A percentile compares a stretch with the other conserved stretches of the same genome.
Evolutionary conservation across 192 early-diverging fungal genomes (phyloP).

Genomic region (Backusella circina): DNA sequence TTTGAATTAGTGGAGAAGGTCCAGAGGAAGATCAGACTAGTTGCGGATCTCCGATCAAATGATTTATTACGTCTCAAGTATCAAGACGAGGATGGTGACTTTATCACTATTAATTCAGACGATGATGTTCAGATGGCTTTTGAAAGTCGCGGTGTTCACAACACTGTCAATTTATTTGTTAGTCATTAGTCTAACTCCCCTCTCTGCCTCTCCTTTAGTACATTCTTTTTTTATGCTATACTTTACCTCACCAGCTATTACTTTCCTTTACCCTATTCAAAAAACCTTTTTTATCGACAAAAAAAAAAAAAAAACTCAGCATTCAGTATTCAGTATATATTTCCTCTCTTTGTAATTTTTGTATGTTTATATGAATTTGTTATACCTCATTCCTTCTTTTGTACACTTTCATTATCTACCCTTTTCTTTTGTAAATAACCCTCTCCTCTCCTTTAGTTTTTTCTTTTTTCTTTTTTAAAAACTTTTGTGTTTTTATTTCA

Average conservation of each 20-base stretch:
- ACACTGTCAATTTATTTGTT: slow-evolving; percentile 53
- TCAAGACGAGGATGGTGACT: slow-evolving; percentile 91
- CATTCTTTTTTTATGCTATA: background rate
- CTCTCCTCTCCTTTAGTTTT: background rate
- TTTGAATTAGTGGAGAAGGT: slow-evolving; percentile 75
- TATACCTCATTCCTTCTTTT: background rate
- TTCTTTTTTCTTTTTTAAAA: background rate
- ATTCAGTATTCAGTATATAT: background rate
- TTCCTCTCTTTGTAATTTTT: background rate
- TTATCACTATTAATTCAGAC: slow-evolving; percentile 78
- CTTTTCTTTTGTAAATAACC: background rate
- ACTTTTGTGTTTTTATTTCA: background rate
- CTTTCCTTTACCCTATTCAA: background rate
- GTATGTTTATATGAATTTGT: background rate
- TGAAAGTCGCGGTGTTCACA: slow-evolving; percentile 53
- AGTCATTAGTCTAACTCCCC: slow-evolving; percentile 33
- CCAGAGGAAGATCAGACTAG: slow-evolving; percentile 85
- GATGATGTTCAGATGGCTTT: slow-evolving; percentile 94
- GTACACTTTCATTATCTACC: background rate
- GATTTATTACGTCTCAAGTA: slow-evolving; percentile 71
- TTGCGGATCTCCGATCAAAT: slow-evolving; percentile 55
- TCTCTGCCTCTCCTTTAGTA: too few relatives aligned
- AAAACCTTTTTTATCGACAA: background rate
- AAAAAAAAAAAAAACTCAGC: background rate
- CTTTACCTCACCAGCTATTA: background rate